These are phyloP conservation scores for Talaromyces albobiverticillius DNA, from an alignment of 2,329 filamentous ascomycete species.

Conservation along the genomic window DNA sequence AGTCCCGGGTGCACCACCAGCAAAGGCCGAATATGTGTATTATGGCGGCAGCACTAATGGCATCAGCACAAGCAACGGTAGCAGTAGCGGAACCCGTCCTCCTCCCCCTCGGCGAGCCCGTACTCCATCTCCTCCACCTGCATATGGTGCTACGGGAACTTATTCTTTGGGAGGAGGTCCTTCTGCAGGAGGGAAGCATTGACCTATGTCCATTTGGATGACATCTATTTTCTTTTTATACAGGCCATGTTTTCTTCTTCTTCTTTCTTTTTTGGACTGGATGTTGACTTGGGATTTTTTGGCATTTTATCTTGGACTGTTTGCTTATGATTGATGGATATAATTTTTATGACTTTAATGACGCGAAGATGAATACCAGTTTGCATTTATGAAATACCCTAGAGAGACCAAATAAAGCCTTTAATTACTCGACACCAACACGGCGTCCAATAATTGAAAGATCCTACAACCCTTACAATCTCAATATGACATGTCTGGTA, in stretches of 20 bases:
- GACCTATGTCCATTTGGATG: constrained; percentile 1
- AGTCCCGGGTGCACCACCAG: constrained; percentile 15
- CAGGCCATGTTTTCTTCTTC: too few species aligned
- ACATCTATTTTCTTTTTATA: too few species aligned
- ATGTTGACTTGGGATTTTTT: neutral
- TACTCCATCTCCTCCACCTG: constrained; percentile 38
- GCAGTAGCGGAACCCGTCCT: constrained; percentile 19
- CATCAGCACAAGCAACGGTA: constrained; percentile 15
- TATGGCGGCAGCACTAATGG: constrained; percentile 8
- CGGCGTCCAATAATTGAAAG: neutral
- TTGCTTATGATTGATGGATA: neutral
- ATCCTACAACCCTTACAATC: neutral
- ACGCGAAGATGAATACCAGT: neutral
- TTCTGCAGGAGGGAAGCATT: constrained; percentile 32
- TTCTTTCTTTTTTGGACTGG: neutral
- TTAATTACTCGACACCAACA: too few species aligned
- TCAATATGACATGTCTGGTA: neutral
- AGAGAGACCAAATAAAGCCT: too few species aligned
- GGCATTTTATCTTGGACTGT: neutral
- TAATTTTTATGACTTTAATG: neutral
- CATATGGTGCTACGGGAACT: constrained; percentile 37
- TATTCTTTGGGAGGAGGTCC: constrained; percentile 32
- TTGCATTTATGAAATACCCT: too few species aligned
- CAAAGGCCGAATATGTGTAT: constrained; percentile 11
- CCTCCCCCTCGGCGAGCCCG: constrained; percentile 32